Percentiles rank a stretch among this genome's conserved stretches.
Evolutionary conservation across 164 flowering plant species (phyloP).

Genomic region (Liquidambar formosana): DNA sequence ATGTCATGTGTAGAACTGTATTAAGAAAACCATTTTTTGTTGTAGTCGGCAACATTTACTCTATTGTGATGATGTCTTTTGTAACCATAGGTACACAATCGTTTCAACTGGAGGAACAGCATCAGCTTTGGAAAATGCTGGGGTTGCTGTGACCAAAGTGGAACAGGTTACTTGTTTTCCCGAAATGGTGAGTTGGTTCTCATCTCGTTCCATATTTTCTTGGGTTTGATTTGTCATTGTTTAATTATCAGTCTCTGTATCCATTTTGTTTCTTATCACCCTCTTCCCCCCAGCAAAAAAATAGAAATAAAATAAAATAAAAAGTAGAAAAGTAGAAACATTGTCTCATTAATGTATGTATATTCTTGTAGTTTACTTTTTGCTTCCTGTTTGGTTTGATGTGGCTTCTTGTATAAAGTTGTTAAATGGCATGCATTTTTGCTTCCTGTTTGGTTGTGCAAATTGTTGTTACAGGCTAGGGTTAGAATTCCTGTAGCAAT

Average conservation of each 20-base stretch:
- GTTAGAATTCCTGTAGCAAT: too few species aligned
- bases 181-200: constrained; percentile 67
- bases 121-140: constrained; percentile 72
- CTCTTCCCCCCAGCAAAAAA: too few species aligned
- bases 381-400: too few species aligned
- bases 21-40: not conserved
- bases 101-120: constrained; percentile 99
- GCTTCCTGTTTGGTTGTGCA: too few species aligned
- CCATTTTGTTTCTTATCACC: not conserved
- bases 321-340: too few species aligned
- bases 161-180: constrained; percentile 90
- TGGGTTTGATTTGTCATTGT: constrained; percentile 2
- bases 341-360: too few species aligned
- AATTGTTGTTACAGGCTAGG: too few species aligned
- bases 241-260: not conserved
- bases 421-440: too few species aligned
- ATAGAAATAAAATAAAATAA: too few species aligned
- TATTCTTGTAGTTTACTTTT: too few species aligned
- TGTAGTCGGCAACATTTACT: not conserved
- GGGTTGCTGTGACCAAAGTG: constrained; percentile 85
- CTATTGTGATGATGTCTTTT: not conserved
- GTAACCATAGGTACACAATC: constrained; percentile 59
- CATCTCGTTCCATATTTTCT: not conserved
- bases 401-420: too few species aligned
- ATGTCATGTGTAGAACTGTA: not conserved